A percentile compares a stretch with the other conserved stretches of the same genome.
These are phyloP conservation scores for Saccharomycopsis selenospora DNA, from an alignment of 805 yeast genomes.

Conservation along the genomic window DNA sequence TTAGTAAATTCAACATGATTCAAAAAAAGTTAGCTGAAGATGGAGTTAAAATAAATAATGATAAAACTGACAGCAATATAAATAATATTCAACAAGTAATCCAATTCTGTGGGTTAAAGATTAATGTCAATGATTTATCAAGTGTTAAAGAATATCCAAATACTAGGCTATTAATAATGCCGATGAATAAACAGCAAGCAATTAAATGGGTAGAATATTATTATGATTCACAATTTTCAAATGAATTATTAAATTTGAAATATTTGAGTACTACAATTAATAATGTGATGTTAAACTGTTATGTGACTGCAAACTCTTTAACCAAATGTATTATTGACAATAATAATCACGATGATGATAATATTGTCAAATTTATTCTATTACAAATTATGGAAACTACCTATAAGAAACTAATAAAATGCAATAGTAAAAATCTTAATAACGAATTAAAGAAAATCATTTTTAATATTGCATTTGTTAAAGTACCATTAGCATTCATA, in stretches of 20 bases:
- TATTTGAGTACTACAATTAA: neutral
- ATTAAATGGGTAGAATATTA: neutral
- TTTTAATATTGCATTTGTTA: neutral
- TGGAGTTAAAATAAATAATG: conserved; percentile 6
- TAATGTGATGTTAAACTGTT: neutral
- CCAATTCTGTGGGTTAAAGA: conserved; percentile 11
- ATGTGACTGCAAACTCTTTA: neutral
- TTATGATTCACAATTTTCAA: neutral
- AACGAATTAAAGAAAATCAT: neutral
- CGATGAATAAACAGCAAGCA: neutral
- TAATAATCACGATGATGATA: too few relatives aligned
- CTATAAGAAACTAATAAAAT: neutral
- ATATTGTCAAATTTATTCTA: neutral
- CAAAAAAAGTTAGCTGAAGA: neutral
- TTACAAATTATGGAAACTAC: neutral
- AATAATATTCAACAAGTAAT: neutral
- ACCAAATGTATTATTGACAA: neutral
- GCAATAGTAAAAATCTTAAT: neutral
- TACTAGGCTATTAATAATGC: neutral
- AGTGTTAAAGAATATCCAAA: neutral
- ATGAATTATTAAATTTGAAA: neutral
- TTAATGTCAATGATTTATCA: conserved; percentile 1
- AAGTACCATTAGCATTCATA: neutral
- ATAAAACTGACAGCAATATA: conserved; percentile 5
- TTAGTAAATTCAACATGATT: conserved; percentile 22